Base-by-base conservation (phyloP, 345 rosid genomes). In the Corchorus olitorius region DNA sequence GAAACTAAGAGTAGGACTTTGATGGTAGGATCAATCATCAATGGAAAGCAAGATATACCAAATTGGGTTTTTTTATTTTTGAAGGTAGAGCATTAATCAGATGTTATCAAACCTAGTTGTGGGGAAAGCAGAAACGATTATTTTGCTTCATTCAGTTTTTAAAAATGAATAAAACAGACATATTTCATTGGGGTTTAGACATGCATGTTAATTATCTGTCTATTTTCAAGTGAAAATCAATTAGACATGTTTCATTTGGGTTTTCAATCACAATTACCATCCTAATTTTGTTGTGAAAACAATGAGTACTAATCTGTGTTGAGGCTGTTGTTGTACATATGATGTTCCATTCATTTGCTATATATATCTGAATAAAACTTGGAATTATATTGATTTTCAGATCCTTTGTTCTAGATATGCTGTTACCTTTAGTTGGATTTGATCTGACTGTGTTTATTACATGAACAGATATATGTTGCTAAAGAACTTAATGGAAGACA, bases 401-500 rank as follows among this genome's bases (percentile, higher is more conserved):
- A 27, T 50, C 37, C 14, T 43, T 50, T 72, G 11, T 17, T 17
- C 45, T 37, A 37, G 22, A 27, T 46, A 66, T 52, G 16, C 66
- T 46, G 61, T 35, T n/a, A 49, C 43, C 6, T 39, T 4, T 39
- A 39, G 27, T 59, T 67, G 75, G 77, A 69, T 11, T 74, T 78
- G 17, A 55, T 74, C 10, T 34, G 70, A 54, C 75, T 39, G 54
- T 61, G 35, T 60, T 61, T 62, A 14, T 67, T 79, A 77, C 84
- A 82, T 88, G 76, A 76, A 37, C 60, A 67, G 49, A 5, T 80
- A 68, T 76, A 81, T 80, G 87, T 75, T 64, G 76, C 78, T 80
- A 37, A 76, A 79, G 77, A 87, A 72, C 86, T 82, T 81, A 41
- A 93, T 93, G 99, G 98, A 88, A 83, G 90, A 91, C 65, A 93